A percentile compares a stretch with the other conserved stretches of the same genome.
These are phyloP conservation scores for Yamadazyma buinensis DNA, from an alignment of 1,139 yeast genomes.

Conservation along the genomic window DNA sequence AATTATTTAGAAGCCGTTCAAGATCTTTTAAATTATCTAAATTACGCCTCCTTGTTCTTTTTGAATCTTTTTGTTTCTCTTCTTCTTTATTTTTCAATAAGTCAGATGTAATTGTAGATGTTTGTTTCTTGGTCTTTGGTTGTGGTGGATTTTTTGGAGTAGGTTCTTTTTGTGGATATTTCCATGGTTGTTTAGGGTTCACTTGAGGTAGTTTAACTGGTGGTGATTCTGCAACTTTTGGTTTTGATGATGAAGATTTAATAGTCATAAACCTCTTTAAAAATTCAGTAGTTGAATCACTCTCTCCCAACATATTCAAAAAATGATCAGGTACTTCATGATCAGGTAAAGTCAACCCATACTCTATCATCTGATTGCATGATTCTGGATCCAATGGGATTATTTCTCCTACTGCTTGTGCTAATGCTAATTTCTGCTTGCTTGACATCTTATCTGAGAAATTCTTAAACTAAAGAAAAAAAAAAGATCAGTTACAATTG, in stretches of 20 bases:
- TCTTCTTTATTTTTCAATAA: constrained; percentile 18
- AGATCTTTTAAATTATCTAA: constrained; percentile 57
- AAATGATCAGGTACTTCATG: constrained; percentile 45
- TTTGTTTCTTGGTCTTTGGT: constrained; percentile 1
- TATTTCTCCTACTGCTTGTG: constrained; percentile 18
- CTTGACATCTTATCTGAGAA: neutral
- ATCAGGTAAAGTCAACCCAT: constrained; percentile 43
- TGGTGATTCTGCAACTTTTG: neutral
- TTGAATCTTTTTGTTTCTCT: constrained; percentile 22
- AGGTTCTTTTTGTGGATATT: neutral
- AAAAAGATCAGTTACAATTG: no score
- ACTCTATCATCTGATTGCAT: constrained; percentile 41
- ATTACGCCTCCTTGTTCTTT: constrained; percentile 33
- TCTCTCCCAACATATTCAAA: constrained; percentile 50
- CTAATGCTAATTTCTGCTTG: constrained; percentile 12
- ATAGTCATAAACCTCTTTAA: constrained; percentile 26
- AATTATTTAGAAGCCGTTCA: constrained; percentile 36
- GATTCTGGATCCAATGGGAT: constrained; percentile 41
- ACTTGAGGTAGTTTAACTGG: constrained; percentile 1
- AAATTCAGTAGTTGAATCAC: constrained; percentile 41
- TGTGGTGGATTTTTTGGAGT: neutral
- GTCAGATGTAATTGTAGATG: constrained; percentile 17
- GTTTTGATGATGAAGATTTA: constrained; percentile 6
- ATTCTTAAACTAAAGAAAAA: no score
- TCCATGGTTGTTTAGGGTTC: constrained; percentile 7